Evolutionary conservation across 192 early-diverging fungal genomes (phyloP).

Genomic region (Entrophospora sp.): DNA sequence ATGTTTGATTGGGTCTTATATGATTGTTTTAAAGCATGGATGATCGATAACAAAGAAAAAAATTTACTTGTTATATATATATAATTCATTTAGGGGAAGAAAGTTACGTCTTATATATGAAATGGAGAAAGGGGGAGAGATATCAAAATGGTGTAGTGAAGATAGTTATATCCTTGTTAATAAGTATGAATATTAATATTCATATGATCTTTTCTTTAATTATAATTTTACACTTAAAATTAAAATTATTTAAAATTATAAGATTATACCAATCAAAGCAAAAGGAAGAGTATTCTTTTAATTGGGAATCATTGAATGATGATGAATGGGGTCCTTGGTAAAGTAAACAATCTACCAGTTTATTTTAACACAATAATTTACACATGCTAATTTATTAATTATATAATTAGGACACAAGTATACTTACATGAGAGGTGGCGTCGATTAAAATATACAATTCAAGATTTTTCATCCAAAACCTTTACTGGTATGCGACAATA

Average conservation of each 20-base stretch:
- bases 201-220: background rate
- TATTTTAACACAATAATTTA: no score
- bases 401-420: background rate
- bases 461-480: background rate
- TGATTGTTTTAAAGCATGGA: no score
- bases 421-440: background rate
- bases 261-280: background rate
- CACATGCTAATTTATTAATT: background rate
- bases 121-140: background rate
- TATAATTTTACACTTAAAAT: no score
- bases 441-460: conserved; percentile 1
- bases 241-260: background rate
- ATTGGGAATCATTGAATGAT: background rate
- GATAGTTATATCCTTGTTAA: background rate
- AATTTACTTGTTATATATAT: background rate
- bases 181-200: background rate
- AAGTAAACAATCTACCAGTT: no score
- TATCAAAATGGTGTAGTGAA: background rate
- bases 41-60: no score
- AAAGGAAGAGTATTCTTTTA: background rate
- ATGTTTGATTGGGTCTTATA: no score
- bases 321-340: conserved; percentile 1
- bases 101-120: background rate
- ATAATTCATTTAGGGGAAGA: background rate
- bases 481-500: conserved; percentile 7